Base-by-base conservation (phyloP, 1,284 basidiomycete genomes). In the Sanghuangporus baumii region DNA sequence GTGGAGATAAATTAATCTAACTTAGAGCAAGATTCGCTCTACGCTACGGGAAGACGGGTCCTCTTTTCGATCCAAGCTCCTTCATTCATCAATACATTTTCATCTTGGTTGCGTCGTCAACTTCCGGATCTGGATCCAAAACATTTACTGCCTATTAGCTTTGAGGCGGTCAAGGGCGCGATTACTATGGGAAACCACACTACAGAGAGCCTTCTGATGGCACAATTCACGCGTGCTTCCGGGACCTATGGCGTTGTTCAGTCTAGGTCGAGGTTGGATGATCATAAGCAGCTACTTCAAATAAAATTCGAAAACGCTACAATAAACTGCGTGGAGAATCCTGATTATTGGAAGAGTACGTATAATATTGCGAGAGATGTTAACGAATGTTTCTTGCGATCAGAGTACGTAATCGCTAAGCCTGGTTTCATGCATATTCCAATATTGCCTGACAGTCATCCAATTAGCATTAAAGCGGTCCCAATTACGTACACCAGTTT, bases 111-210 rank as follows among this genome's bases (percentile, higher is more conserved):
- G 12, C 78, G 76, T 62, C 74, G 73, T 18, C 88, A 89, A 67
- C 73, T 91, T 61, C 90, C 89, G 1, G 82, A 79, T 64, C 76
- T 93, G 34, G 86, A 93, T 70, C 83, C 85, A 31, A 89, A 88
- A 67, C 90, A 94, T 69, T 74, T 94, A 12, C 75, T 96, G 7
- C 94, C 94, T 0, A 72, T 96, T 62, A 91, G 92, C 41, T 78
- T 96, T 56, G 81, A 86, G 62, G 79, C 89, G 14, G 78, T 78
- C 18, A 91, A 87, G 58, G 91, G 92, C 16, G 88, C 88, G 11
- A 84, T 97, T 51, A 83, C 91, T 9, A 82, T 88, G 40, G 94
- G 94, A 7, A 96, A 94, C 73, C 76, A 84, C 23, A 91, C 94
- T 0, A 95, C 93, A 0, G 88, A 91, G 0, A 88, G 81, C 69